These are phyloP conservation scores for Lentinus tigrinus DNA, from an alignment of 768 basidiomycete species.

Conservation along the genomic window DNA sequence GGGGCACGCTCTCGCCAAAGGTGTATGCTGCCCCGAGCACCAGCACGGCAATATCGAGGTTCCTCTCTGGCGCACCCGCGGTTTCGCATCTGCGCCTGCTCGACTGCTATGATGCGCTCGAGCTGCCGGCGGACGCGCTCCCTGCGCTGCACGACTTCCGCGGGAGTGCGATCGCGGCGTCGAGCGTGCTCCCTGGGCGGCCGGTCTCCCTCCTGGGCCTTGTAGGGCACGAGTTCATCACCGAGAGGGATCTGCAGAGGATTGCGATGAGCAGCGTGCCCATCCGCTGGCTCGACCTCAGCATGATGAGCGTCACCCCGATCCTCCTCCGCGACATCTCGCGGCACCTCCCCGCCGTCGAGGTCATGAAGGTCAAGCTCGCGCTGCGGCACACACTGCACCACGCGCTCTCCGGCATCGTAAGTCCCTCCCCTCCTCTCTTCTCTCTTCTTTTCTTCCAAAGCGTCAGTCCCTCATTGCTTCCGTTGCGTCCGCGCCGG, in stretches of 20 bases:
- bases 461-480: background rate
- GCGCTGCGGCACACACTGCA: conserved; percentile 67
- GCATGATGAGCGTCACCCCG: conserved; percentile 58
- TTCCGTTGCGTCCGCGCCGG: background rate
- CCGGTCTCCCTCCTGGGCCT: conserved; percentile 57
- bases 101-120: conserved; percentile 41
- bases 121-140: conserved; percentile 43
- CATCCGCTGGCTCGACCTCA: conserved; percentile 56
- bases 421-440: conserved; percentile 36
- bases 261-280: conserved; percentile 50
- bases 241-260: conserved; percentile 46
- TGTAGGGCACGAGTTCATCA: conserved; percentile 56
- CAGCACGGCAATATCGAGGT: conserved; percentile 25
- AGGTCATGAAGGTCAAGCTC: conserved; percentile 52
- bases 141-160: conserved; percentile 55
- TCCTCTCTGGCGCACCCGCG: conserved; percentile 41
- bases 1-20: conserved; percentile 38
- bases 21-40: conserved; percentile 12
- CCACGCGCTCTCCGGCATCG: conserved; percentile 62
- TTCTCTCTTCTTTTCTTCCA: background rate
- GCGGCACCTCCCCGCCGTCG: conserved; percentile 46
- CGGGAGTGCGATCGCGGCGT: conserved; percentile 58
- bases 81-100: conserved; percentile 45
- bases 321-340: conserved; percentile 56
- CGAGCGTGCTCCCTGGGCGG: conserved; percentile 57